Evolutionary conservation across 495 filamentous ascomycete species (phyloP).

Genomic region (Cetradonia linearis): DNA sequence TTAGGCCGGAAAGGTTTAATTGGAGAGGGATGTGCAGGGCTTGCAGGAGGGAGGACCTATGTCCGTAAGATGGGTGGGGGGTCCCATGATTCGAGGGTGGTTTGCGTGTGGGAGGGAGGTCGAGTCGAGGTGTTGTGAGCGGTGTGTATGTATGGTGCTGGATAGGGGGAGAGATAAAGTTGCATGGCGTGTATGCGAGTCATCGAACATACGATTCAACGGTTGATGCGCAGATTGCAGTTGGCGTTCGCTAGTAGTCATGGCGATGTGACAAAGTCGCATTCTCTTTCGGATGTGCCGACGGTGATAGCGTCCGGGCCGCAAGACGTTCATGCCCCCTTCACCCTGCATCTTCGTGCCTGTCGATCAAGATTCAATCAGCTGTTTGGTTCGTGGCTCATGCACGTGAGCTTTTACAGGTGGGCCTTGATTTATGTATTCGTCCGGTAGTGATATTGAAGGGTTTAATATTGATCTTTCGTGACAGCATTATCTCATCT

Average conservation of each 20-base stretch:
- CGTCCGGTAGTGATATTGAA: neutral
- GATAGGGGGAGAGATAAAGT: neutral
- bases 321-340: neutral
- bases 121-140: neutral
- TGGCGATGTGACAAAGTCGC: neutral
- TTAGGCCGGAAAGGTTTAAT: neutral
- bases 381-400: slow-evolving; percentile 1
- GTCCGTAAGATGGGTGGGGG: neutral
- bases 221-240: slow-evolving; percentile 2
- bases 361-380: neutral
- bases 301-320: neutral
- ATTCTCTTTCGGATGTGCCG: neutral
- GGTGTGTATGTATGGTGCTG: neutral
- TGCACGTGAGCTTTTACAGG: slow-evolving; percentile 1
- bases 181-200: neutral
- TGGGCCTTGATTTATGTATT: neutral
- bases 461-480: neutral
- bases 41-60: neutral
- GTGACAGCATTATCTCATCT: neutral
- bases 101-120: neutral
- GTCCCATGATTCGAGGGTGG: neutral
- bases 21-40: neutral
- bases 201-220: neutral
- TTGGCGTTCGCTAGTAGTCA: neutral
- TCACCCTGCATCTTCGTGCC: slow-evolving; percentile 3